Evolutionary conservation across 768 basidiomycete species (phyloP), one percentile per base, ranked within the genome.

Genomic region (Phlebiopsis gigantea): DNA sequence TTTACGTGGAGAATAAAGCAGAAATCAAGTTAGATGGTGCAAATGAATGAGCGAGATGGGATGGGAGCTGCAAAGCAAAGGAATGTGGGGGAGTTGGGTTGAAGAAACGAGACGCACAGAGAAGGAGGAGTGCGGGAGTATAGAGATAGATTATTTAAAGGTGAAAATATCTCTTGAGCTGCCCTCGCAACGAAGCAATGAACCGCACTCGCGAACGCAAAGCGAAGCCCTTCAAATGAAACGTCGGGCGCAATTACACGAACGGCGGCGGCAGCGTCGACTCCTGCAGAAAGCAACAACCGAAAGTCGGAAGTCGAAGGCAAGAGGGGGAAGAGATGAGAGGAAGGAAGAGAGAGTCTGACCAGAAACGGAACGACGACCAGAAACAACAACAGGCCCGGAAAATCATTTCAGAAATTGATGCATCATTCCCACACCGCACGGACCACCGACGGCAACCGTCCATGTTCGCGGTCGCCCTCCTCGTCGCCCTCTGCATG

Each of bases 1-100:
- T 29, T 10, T 59, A 59, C 69, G 72, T 70, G 26, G 45, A 71
- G 74, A 76, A 66, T 65, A 70, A 71, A 63, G 58, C 72, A 72
- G 77, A 76, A 72, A 68, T 74, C 74, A 75, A 71, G 78, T 79
- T 77, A 56, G 51, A 61, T 47, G 56, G 46, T 48, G 52, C 51
- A 78, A 78, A 71, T 61, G 28, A 56, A 57, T 30, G 61, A 56
- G 56, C 28, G 57, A 53, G 58, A 46, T 34, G 59, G 61, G 55
- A 34, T 28, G 62, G 53, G 57, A 57, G 54, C 34, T 44, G 26
- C 44, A 56, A 49, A 50, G 66, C 62, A 63, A 68, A 68, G 46
- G 67, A 68, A 62, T 65, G 67, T 68, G 65, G 61, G 61, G 46
- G 60, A 59, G 57, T 61, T 56, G 62, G 60, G 45, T 57, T 29